Conservation (phyloP, 108 stramenopile species). For the Seminavis robusta region DNA sequence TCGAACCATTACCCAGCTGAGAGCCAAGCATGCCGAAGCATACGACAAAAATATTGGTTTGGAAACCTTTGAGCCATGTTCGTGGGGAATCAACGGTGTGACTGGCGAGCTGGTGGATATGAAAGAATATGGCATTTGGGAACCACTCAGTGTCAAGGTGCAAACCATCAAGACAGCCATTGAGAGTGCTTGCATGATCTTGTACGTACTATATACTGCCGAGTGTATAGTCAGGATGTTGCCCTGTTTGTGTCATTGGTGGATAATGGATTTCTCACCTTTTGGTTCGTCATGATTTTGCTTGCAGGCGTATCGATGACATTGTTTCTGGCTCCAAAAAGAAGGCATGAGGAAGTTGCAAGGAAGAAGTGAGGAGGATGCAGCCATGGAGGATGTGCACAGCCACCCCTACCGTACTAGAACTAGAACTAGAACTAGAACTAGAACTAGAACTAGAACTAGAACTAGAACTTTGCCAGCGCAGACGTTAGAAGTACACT, state of each 20-base stretch:
- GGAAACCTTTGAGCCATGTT: constrained; percentile 49
- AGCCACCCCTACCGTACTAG: too few species aligned
- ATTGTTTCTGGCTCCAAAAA: constrained; percentile 97
- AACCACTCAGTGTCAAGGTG: constrained; percentile 98
- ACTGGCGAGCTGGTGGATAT: constrained; percentile 97
- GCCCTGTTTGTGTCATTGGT: not conserved
- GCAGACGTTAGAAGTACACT: too few species aligned
- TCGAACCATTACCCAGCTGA: constrained; percentile 93
- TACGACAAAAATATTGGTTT: constrained; percentile 48
- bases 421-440: too few species aligned
- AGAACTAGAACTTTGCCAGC: too few species aligned
- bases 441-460: too few species aligned
- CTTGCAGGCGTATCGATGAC: constrained; percentile 92
- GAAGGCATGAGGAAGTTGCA: too few species aligned
- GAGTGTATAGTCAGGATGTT: not conserved
- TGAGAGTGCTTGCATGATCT: constrained; percentile 96
- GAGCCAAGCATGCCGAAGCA: constrained; percentile 92
- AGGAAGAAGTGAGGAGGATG: too few species aligned
- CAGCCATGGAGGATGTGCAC: too few species aligned
- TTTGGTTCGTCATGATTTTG: constrained; percentile 5
- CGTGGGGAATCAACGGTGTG: constrained; percentile 94
- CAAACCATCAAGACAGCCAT: constrained; percentile 99
- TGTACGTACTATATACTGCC: constrained; percentile 32
- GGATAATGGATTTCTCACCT: not conserved
- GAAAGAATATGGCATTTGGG: constrained; percentile 97